These are phyloP conservation scores for Lipomyces orientalis DNA, from an alignment of 805 yeast species.

Conservation along the genomic window DNA sequence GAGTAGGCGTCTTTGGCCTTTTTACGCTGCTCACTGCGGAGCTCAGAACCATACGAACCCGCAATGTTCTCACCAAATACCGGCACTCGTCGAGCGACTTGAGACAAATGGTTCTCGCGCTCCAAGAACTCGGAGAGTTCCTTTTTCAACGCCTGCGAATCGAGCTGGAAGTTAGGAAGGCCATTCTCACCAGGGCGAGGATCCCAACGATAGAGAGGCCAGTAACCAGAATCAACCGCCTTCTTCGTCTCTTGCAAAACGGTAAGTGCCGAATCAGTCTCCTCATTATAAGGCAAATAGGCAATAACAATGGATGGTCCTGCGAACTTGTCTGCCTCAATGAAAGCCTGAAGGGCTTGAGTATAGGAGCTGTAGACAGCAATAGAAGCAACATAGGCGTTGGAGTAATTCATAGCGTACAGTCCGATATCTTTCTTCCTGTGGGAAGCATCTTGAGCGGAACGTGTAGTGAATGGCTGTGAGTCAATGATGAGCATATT, in stretches of 20 bases:
- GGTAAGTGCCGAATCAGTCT: conserved; percentile 64
- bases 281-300: conserved; percentile 76
- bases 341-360: conserved; percentile 83
- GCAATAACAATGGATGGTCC: conserved; percentile 95
- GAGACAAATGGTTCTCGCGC: conserved; percentile 84
- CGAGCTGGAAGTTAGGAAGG: conserved; percentile 70
- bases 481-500: conserved; percentile 88
- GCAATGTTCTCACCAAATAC: conserved; percentile 74
- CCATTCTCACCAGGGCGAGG: conserved; percentile 61
- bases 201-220: conserved; percentile 91
- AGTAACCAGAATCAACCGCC: conserved; percentile 92
- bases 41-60: conserved; percentile 64
- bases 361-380: conserved; percentile 94
- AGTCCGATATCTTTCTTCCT: conserved; percentile 92
- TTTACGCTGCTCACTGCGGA: conserved; percentile 62
- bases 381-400: conserved; percentile 89
- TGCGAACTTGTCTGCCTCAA: conserved; percentile 85
- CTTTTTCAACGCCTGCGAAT: conserved; percentile 79
- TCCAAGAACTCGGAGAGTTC: conserved; percentile 81
- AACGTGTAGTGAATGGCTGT: conserved; percentile 63
- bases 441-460: conserved; percentile 40
- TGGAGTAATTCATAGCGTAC: conserved; percentile 91
- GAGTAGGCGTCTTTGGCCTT: conserved; percentile 79
- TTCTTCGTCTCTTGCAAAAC: conserved; percentile 84
- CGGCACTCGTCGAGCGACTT: conserved; percentile 74